Conservation (phyloP, 805 yeast species). For the Schizosaccharomyces octosporus region DNA sequence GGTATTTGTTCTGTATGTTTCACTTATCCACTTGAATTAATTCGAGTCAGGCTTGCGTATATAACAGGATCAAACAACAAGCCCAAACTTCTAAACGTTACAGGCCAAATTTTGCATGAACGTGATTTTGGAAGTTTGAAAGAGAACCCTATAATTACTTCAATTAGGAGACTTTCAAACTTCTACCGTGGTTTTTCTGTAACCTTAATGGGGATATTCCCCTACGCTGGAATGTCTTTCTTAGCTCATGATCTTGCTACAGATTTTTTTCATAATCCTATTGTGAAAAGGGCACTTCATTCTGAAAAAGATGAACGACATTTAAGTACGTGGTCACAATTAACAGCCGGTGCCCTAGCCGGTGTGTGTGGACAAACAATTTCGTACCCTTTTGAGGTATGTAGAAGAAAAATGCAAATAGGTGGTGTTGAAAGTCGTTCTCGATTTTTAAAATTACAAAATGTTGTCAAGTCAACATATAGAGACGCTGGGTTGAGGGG, state of each 20-base stretch:
- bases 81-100: background rate
- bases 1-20: conserved; percentile 49
- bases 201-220: conserved; percentile 83
- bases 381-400: conserved; percentile 87
- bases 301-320: conserved; percentile 4
- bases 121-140: background rate
- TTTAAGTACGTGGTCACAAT: conserved; percentile 70
- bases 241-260: conserved; percentile 81
- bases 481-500: conserved; percentile 63
- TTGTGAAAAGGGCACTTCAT: background rate
- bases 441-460: conserved; percentile 25
- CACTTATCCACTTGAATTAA: conserved; percentile 78
- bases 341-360: conserved; percentile 83
- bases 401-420: conserved; percentile 87
- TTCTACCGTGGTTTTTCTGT: conserved; percentile 89
- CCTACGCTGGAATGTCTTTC: conserved; percentile 93
- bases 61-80: conserved; percentile 27
- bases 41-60: conserved; percentile 79
- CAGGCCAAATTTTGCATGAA: background rate
- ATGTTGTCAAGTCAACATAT: conserved; percentile 36
- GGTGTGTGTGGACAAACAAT: conserved; percentile 91
- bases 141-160: conserved; percentile 1
- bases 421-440: conserved; percentile 41
- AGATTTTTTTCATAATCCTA: conserved; percentile 44
- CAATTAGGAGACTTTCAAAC: conserved; percentile 23